phyloP scores from a whole-genome alignment of 2,329 filamentous ascomycete species.

The Talaromyces sp. region DNA sequence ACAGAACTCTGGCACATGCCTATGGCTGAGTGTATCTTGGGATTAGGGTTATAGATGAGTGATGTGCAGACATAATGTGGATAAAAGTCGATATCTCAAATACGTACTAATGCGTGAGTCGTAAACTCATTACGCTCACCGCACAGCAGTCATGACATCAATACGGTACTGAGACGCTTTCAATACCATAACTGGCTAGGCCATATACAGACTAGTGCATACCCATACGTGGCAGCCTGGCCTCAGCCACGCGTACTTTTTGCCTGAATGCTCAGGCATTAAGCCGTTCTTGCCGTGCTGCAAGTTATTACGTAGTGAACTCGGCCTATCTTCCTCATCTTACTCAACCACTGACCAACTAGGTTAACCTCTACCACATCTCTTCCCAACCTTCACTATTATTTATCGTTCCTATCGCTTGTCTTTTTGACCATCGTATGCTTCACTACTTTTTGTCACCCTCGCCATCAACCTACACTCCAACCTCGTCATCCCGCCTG shows the following conservation, averaged over 20 bases:
- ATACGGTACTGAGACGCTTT: not conserved
- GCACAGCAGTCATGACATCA: not conserved
- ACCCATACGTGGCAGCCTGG: not conserved
- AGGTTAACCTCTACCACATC: too few relatives aligned
- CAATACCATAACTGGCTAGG: not conserved
- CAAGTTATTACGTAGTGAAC: conserved; percentile 7
- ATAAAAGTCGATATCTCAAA: not conserved
- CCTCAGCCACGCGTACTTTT: not conserved
- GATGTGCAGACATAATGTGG: not conserved
- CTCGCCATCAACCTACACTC: not conserved
- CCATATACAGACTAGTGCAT: not conserved
- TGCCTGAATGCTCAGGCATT: not conserved
- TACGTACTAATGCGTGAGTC: not conserved
- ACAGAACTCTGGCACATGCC: too few relatives aligned
- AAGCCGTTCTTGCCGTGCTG: not conserved
- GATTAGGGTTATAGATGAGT: not conserved
- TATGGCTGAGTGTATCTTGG: not conserved
- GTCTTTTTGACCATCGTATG: not conserved
- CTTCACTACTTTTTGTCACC: not conserved
- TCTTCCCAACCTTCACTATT: not conserved
- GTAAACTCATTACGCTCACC: not conserved
- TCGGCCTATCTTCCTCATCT: not conserved
- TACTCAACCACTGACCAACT: not conserved
- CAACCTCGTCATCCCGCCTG: not conserved
- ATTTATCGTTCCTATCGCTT: not conserved